Base-by-base conservation (phyloP, 805 yeast genomes). In the Wickerhamomyces strasburgensis region DNA sequence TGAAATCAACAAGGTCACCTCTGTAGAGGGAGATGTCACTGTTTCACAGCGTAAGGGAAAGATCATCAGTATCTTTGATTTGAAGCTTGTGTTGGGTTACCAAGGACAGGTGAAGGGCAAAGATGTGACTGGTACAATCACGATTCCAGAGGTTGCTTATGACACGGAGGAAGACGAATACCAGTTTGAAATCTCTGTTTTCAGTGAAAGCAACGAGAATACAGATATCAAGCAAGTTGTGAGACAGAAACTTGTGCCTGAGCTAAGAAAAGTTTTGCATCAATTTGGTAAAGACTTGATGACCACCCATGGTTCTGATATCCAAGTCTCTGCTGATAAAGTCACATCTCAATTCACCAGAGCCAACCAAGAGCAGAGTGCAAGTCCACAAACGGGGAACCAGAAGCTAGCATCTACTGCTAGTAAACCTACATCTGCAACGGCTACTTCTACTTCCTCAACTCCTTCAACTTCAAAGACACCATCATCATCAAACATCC, bases 21-120 rank as follows among this genome's bases (percentile, higher is more conserved):
- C 69, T 3, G 48, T 90, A 15, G 95, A 85, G 52, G 99, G 99
- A 37, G 99, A 93, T 52, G 95, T 89, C 47, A 98, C 89, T 57
- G 98, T 93, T 21, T 83, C 87, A 49, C 98, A 93, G 66, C 78
- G 98, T 52, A 93, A 93, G 61, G 98, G 99, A 13, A 89, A 90
- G 60, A 94, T 90, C 18, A 89, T 93, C 51, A 84, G 95, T 5
- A 64, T 93, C 41, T 93, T 87, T 60, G 98, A 93, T 53, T 66
- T 93, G 56, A 73, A 78, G 43, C 43, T 89, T 33, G 78, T 73
- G 2, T 57, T 89, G 40, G 68, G 67, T n/a, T 75, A 79, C 50
- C 59, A 55, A 6, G 87, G 89, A 5, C 49, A 52, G 9, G 62
- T 60, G 19, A 64, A 59, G 8, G 66, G 56, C 9, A 64, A 62